Conservation (phyloP, 2,329 filamentous ascomycete genomes). For the Lasiodiplodia theobromae region DNA sequence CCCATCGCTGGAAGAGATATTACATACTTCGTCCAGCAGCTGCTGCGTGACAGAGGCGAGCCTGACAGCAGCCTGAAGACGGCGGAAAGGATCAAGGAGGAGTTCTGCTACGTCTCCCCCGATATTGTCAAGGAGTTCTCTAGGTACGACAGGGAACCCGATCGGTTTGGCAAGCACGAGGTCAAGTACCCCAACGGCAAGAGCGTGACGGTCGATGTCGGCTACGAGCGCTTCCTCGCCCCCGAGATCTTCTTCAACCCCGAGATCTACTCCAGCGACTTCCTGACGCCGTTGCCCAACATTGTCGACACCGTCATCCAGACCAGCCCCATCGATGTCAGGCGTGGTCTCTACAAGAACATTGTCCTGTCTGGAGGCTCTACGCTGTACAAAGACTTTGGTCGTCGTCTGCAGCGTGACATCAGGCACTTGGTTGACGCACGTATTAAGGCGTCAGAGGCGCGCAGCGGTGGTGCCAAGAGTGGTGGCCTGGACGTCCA, state of each 20-base stretch:
- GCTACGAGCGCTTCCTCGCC: constrained; percentile 96
- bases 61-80: constrained; percentile 97
- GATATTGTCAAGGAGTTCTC: constrained; percentile 99
- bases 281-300: constrained; percentile 90
- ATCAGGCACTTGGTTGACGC: constrained; percentile 96
- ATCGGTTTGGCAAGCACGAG: constrained; percentile 88
- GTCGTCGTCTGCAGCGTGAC: constrained; percentile 91
- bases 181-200: constrained; percentile 87
- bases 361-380: constrained; percentile 97
- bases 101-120: constrained; percentile 97
- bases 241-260: constrained; percentile 99
- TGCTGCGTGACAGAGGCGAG: constrained; percentile 94
- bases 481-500: constrained; percentile 95
- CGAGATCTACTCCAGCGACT: constrained; percentile 98
- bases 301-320: constrained; percentile 98
- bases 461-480: constrained; percentile 87
- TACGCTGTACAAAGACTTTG: constrained; percentile 98
- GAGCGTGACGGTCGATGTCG: constrained; percentile 86
- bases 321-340: constrained; percentile 95
- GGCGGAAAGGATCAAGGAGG: constrained; percentile 97
- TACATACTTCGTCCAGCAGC: constrained; percentile 97
- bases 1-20: constrained; percentile 98
- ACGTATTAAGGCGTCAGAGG: constrained; percentile 90
- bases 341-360: constrained; percentile 98
- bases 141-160: constrained; percentile 88